Evolutionary conservation across 2,329 filamentous ascomycete species (phyloP).

Genomic region (Colletotrichum chlorophyti): DNA sequence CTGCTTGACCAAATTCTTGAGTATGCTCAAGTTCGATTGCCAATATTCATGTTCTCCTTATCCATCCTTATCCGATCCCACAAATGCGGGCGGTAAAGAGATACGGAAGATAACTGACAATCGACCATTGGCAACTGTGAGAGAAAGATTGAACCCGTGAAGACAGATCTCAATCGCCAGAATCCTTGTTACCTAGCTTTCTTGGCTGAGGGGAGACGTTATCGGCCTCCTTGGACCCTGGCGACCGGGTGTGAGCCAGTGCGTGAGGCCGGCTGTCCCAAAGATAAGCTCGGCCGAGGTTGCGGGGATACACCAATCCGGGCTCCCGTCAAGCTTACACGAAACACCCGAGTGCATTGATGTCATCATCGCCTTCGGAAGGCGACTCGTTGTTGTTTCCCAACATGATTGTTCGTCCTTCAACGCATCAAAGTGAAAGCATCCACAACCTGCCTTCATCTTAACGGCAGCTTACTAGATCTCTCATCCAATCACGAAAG

Average conservation of each 20-base stretch:
- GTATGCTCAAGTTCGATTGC: too few species aligned
- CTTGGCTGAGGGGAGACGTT: too few species aligned
- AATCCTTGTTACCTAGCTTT: too few species aligned
- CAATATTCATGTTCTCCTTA: neutral
- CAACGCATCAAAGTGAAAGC: neutral
- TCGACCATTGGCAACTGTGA: neutral
- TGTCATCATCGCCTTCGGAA: neutral
- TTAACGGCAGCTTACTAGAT: neutral
- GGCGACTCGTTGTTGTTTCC: neutral
- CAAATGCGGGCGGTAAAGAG: neutral
- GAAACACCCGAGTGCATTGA: neutral
- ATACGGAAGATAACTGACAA: too few species aligned
- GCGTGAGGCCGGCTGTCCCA: neutral
- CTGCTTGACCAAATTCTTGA: too few species aligned
- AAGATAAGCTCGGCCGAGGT: neutral
- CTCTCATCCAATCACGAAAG: conserved; percentile 44
- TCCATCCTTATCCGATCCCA: neutral
- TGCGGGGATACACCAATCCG: neutral
- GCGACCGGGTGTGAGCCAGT: neutral
- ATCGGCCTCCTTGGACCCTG: neutral
- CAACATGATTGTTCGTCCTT: neutral
- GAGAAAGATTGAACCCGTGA: neutral
- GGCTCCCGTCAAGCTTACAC: neutral
- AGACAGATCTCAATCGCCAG: neutral
- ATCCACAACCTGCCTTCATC: neutral